Evolutionary conservation across 805 yeast genomes (phyloP).

Genomic region (Cyberlindnera mycetangii): DNA sequence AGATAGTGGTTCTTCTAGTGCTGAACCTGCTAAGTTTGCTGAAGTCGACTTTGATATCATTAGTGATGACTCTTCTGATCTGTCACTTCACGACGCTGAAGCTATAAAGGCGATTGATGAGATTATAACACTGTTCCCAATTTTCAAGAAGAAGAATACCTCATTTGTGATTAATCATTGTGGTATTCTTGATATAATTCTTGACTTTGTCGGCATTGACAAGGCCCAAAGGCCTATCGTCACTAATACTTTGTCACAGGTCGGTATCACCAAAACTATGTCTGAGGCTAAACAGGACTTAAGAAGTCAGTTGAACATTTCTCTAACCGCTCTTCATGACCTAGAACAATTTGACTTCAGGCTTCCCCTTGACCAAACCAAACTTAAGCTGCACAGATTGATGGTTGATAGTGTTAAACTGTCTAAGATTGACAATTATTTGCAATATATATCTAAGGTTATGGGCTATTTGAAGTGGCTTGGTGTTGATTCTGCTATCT

Average conservation of each 20-base stretch:
- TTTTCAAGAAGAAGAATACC: constrained; percentile 54
- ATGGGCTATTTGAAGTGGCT: constrained; percentile 50
- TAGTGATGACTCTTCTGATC: constrained; percentile 43
- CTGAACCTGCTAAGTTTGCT: constrained; percentile 72
- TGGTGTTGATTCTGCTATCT: constrained; percentile 55
- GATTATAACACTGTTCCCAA: constrained; percentile 61
- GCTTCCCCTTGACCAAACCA: constrained; percentile 63
- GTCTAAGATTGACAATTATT: constrained; percentile 56
- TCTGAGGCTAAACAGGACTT: constrained; percentile 55
- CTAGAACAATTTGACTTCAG: constrained; percentile 77
- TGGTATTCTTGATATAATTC: constrained; percentile 69
- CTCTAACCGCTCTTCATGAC: constrained; percentile 80
- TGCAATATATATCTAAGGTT: constrained; percentile 61
- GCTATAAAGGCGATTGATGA: constrained; percentile 81
- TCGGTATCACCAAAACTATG: constrained; percentile 65
- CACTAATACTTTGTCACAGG: constrained; percentile 67
- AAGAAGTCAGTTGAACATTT: constrained; percentile 65
- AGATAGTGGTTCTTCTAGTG: constrained; percentile 48
- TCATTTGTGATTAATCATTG: constrained; percentile 73
- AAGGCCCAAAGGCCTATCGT: constrained; percentile 70
- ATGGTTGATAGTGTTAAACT: constrained; percentile 73
- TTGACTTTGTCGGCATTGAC: constrained; percentile 80
- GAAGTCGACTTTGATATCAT: constrained; percentile 84
- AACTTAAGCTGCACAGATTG: constrained; percentile 56
- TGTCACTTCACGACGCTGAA: constrained; percentile 79